Conservation (phyloP, 140 eudicot species). For the Cichorium intybus region DNA sequence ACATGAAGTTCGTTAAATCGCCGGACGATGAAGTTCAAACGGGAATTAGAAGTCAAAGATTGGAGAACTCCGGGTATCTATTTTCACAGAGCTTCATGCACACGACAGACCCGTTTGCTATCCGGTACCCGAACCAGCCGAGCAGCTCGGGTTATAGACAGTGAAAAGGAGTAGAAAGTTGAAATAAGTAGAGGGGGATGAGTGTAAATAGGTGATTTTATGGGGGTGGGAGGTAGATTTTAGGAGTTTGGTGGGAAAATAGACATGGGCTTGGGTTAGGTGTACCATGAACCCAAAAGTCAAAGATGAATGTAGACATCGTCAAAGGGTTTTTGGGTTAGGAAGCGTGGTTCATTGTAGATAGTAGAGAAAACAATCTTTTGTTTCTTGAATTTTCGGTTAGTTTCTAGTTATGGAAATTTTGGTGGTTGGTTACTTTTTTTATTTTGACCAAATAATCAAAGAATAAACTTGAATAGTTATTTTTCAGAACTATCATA, state of each 20-base stretch:
- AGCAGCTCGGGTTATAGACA: constrained; percentile 31
- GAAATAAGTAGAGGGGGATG: background rate
- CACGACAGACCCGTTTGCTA: constrained; percentile 53
- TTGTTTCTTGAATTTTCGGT: constrained; percentile 4
- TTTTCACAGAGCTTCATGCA: constrained; percentile 22
- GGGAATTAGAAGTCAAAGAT: constrained; percentile 37
- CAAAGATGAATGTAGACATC: constrained; percentile 12
- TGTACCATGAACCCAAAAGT: constrained; percentile 11
- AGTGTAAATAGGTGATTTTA: constrained; percentile 37
- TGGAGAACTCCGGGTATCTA: constrained; percentile 31
- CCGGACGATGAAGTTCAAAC: constrained; percentile 43
- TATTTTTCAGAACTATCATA: too few relatives aligned
- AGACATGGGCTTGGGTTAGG: constrained; percentile 16
- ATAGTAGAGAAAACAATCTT: constrained; percentile 20
- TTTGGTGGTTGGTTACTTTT: constrained; percentile 5
- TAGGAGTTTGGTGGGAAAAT: constrained; percentile 20
- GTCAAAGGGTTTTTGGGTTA: constrained; percentile 19
- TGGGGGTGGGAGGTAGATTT: constrained; percentile 19
- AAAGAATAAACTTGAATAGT: background rate
- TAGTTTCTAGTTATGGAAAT: constrained; percentile 17
- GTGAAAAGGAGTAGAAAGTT: background rate
- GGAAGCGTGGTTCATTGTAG: constrained; percentile 15
- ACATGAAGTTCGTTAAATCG: constrained; percentile 14
- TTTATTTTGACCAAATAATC: background rate
- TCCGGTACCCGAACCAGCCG: constrained; percentile 54